Conservation (phyloP, 805 yeast species). For the Diddensiella transvaalensis region DNA sequence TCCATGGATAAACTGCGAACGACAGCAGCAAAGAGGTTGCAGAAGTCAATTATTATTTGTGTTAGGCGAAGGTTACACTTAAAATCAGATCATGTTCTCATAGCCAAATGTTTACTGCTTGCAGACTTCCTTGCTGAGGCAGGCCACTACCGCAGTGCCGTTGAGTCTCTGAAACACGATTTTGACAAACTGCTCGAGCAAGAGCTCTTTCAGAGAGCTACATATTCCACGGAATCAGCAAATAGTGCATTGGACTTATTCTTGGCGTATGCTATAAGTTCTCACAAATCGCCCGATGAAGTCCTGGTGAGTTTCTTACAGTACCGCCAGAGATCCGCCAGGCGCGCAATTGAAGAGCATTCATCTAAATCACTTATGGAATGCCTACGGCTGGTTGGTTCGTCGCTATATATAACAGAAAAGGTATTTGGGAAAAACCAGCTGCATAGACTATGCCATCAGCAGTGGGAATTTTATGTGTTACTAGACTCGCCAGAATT, state of each 20-base stretch:
- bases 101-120: conserved; percentile 5
- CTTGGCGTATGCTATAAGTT: conserved; percentile 22
- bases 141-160: neutral
- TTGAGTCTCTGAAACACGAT: neutral
- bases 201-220: neutral
- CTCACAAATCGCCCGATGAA: conserved; percentile 16
- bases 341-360: neutral
- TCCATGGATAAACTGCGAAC: neutral
- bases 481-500: conserved; percentile 20
- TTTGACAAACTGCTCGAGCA: neutral
- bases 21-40: conserved; percentile 2
- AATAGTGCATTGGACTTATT: conserved; percentile 20
- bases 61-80: conserved; percentile 4
- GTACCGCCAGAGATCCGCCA: conserved; percentile 4
- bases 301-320: conserved; percentile 16
- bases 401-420: conserved; percentile 13
- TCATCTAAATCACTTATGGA: conserved; percentile 4
- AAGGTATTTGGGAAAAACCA: conserved; percentile 18
- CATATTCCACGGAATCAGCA: conserved; percentile 4
- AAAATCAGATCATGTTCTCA: neutral
- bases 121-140: neutral
- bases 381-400: conserved; percentile 14
- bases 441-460: conserved; percentile 12
- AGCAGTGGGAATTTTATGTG: conserved; percentile 16
- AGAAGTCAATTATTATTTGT: conserved; percentile 6